Percentiles rank a stretch among this genome's conserved stretches.
These are phyloP conservation scores for Jaltomata sinuosa DNA, from an alignment of 257 asterid species.

Conservation along the genomic window DNA sequence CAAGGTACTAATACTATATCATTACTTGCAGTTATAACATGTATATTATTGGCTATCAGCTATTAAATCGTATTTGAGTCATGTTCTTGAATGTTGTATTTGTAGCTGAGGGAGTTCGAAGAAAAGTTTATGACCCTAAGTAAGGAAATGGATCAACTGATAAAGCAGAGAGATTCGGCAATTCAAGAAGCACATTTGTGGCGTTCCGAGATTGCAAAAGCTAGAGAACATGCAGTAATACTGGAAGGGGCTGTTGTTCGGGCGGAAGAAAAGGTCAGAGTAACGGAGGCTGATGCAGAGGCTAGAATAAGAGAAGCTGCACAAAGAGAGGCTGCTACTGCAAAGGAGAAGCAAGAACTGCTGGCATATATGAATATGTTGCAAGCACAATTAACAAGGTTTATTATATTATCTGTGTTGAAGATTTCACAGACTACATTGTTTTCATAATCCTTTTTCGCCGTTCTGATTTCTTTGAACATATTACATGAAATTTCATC, in stretches of 20 bases:
- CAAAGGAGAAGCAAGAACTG: constrained; percentile 73
- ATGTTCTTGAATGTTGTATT: constrained; percentile 6
- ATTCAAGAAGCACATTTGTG: constrained; percentile 85
- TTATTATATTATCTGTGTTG: neutral
- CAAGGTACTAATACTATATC: constrained; percentile 36
- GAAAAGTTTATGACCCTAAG: constrained; percentile 42
- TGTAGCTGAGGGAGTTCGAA: constrained; percentile 59
- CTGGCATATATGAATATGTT: constrained; percentile 52
- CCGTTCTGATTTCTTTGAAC: neutral
- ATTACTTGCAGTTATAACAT: neutral
- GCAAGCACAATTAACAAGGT: constrained; percentile 88
- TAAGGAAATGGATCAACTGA: constrained; percentile 67
- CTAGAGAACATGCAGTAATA: constrained; percentile 83
- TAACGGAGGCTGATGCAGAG: constrained; percentile 75
- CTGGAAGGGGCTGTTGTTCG: constrained; percentile 94
- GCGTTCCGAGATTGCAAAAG: constrained; percentile 99
- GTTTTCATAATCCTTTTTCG: neutral
- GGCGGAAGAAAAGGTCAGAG: constrained; percentile 86
- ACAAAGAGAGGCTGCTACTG: constrained; percentile 58
- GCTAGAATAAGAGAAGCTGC: constrained; percentile 68
- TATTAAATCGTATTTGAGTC: neutral
- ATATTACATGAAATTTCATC: neutral
- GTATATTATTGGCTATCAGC: neutral
- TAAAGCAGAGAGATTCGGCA: constrained; percentile 70
- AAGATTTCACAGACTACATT: neutral